phyloP scores from a whole-genome alignment of 495 filamentous ascomycete species.

The Penicillium paradoxum region DNA sequence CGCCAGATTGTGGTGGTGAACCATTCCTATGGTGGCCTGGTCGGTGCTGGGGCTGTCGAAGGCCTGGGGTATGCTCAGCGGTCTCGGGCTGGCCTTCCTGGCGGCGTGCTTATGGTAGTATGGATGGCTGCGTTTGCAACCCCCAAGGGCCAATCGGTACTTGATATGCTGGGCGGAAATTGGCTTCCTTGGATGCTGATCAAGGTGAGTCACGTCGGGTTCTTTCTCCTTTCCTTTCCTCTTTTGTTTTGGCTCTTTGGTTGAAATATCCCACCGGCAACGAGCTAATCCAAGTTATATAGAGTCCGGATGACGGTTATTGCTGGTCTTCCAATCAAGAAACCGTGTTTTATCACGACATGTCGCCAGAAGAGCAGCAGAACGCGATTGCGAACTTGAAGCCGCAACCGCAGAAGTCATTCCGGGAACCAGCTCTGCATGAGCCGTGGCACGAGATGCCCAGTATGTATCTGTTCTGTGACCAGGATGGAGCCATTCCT shows the following conservation, averaged over 20 bases:
- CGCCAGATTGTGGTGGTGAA: constrained; percentile 31
- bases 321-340: constrained; percentile 10
- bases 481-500: constrained; percentile 37
- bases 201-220: constrained; percentile 12
- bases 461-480: constrained; percentile 44
- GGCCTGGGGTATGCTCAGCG: constrained; percentile 34
- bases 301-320: constrained; percentile 14
- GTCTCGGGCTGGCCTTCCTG: constrained; percentile 20
- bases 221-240: too few species aligned
- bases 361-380: constrained; percentile 17
- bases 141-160: constrained; percentile 19
- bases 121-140: constrained; percentile 34
- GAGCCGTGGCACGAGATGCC: constrained; percentile 45
- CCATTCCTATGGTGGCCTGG: constrained; percentile 39
- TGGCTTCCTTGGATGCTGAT: constrained; percentile 19
- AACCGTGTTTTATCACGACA: constrained; percentile 22
- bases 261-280: background rate
- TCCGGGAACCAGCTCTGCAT: constrained; percentile 25
- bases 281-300: background rate
- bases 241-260: background rate
- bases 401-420: constrained; percentile 10
- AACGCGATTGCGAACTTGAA: constrained; percentile 16
- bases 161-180: constrained; percentile 18
- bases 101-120: constrained; percentile 39
- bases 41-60: constrained; percentile 37